phyloP scores from a whole-genome alignment of 768 basidiomycete genomes.

The Leucocoprinus leucothites region DNA sequence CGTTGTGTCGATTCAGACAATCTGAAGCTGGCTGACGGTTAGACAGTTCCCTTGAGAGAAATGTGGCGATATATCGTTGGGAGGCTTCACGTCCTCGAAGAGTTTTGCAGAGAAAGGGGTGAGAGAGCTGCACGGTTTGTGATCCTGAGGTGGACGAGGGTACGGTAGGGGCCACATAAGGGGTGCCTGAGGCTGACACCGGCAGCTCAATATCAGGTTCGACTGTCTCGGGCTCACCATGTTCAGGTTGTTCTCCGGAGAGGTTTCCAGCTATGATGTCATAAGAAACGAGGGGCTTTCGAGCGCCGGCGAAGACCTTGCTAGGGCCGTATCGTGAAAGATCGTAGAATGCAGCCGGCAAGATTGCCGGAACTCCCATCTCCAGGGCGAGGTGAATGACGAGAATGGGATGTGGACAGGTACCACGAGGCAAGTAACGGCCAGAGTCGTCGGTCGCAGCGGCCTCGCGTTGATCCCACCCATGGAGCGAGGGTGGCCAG shows the following conservation, averaged over 20 bases:
- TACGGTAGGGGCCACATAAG: conserved; percentile 13
- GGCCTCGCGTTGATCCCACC: conserved; percentile 68
- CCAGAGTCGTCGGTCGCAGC: conserved; percentile 46
- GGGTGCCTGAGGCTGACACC: conserved; percentile 3
- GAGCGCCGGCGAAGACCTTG: conserved; percentile 57
- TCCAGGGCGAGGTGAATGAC: conserved; percentile 69
- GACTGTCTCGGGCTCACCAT: background rate
- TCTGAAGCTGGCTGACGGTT: conserved; percentile 42
- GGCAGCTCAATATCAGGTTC: conserved; percentile 15
- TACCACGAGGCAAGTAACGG: conserved; percentile 56
- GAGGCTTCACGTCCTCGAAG: conserved; percentile 64
- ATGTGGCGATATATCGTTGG: conserved; percentile 59
- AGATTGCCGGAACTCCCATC: conserved; percentile 50
- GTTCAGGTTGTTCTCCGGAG: background rate
- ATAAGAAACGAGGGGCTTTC: conserved; percentile 28
- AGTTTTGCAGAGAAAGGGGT: conserved; percentile 35
- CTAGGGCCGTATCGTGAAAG: conserved; percentile 71
- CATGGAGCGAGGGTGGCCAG: conserved; percentile 65
- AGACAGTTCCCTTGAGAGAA: conserved; percentile 55
- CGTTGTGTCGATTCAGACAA: conserved; percentile 41
- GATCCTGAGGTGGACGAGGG: conserved; percentile 5
- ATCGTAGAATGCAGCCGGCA: conserved; percentile 75
- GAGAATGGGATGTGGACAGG: conserved; percentile 64
- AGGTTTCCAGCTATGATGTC: conserved; percentile 15
- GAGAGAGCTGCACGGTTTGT: conserved; percentile 27